These are phyloP conservation scores for Lepidopterella palustris DNA, from an alignment of 495 filamentous ascomycete species.

Conservation along the genomic window DNA sequence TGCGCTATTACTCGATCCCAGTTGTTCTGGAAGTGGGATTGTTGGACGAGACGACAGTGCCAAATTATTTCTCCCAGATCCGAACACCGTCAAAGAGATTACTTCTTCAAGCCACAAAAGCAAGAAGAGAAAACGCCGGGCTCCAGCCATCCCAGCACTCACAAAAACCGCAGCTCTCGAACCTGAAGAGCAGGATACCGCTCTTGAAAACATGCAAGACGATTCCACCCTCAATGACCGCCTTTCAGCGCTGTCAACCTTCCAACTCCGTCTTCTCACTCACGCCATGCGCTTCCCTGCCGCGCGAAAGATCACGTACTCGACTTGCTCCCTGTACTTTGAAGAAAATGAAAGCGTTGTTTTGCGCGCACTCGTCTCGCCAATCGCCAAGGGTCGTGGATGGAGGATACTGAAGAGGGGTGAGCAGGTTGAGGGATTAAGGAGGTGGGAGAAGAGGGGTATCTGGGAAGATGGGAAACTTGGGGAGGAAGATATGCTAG, in stretches of 20 bases:
- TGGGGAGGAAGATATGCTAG: conserved; percentile 10
- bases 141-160: background rate
- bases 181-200: conserved; percentile 40
- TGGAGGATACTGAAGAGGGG: conserved; percentile 69
- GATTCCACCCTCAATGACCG: conserved; percentile 37
- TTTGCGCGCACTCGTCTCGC: conserved; percentile 54
- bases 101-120: conserved; percentile 18
- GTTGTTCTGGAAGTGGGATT: conserved; percentile 91
- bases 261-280: conserved; percentile 35
- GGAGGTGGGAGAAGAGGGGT: conserved; percentile 66
- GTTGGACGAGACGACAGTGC: conserved; percentile 75
- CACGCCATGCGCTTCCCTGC: conserved; percentile 70
- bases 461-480: conserved; percentile 16
- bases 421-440: conserved; percentile 64
- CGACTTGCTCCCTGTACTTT: conserved; percentile 81
- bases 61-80: conserved; percentile 47
- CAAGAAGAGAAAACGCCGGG: conserved; percentile 37
- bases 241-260: conserved; percentile 48
- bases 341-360: conserved; percentile 89
- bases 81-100: background rate
- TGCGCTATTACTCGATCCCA: conserved; percentile 79
- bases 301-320: conserved; percentile 77
- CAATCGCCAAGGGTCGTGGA: conserved; percentile 57
- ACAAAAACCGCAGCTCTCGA: conserved; percentile 21
- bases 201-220: background rate